phyloP scores from a whole-genome alignment of 148 eudicot genomes.

The Rhododendron henanense region DNA sequence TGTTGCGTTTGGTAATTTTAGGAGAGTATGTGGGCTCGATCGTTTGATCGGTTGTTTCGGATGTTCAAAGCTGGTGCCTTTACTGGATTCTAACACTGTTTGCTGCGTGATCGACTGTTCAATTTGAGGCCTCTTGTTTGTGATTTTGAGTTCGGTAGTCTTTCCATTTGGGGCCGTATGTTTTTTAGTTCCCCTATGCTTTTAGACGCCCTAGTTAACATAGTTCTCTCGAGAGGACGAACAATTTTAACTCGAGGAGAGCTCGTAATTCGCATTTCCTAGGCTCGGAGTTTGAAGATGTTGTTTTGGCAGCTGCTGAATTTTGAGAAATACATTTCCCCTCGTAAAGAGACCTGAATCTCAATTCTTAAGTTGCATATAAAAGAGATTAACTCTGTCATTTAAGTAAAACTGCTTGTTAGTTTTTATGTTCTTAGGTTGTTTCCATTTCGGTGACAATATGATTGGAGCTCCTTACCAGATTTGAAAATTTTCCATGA shows the following conservation, averaged over 20 bases:
- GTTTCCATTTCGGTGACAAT: neutral
- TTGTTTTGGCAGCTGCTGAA: neutral
- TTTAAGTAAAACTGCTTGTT: neutral
- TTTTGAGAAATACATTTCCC: neutral
- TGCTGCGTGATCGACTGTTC: constrained; percentile 8
- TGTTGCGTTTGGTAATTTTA: neutral
- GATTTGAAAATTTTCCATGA: neutral
- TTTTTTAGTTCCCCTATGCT: neutral
- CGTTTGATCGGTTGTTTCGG: constrained; percentile 5
- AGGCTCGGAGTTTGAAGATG: neutral
- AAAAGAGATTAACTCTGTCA: neutral
- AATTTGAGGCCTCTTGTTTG: constrained; percentile 8
- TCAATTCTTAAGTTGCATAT: neutral
- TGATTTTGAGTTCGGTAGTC: constrained; percentile 7
- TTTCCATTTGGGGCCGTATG: neutral
- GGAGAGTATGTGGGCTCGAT: neutral
- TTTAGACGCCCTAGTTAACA: neutral
- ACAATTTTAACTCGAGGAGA: neutral
- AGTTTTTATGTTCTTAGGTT: neutral
- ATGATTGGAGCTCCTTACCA: neutral
- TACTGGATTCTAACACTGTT: neutral
- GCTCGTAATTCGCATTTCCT: neutral
- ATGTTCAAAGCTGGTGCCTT: constrained; percentile 11
- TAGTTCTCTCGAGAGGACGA: neutral
- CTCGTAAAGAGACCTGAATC: neutral